These are phyloP conservation scores for Penicillium aurantiogriseum DNA, from an alignment of 2,329 filamentous ascomycete species.

Conservation along the genomic window DNA sequence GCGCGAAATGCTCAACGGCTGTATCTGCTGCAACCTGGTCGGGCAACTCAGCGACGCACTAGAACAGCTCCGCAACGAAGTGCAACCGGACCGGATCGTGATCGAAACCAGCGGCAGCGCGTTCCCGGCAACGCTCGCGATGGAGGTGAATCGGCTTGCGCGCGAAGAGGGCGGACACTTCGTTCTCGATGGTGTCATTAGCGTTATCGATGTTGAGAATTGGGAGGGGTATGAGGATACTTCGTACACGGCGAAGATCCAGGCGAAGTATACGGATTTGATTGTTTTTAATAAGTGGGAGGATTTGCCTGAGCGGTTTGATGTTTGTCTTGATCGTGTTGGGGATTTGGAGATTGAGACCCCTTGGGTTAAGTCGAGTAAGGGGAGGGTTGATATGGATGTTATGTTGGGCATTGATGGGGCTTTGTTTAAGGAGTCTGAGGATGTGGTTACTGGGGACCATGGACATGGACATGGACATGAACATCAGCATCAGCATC, in stretches of 20 bases:
- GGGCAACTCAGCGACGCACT: conserved; percentile 84
- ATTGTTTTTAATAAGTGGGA: conserved; percentile 96
- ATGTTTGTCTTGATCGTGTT: conserved; percentile 73
- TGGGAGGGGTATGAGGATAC: conserved; percentile 92
- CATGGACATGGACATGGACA: conserved; percentile 24
- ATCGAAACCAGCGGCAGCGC: conserved; percentile 90
- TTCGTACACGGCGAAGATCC: conserved; percentile 81
- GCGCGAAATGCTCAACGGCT: conserved; percentile 90
- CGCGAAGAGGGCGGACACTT: conserved; percentile 62
- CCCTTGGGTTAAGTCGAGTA: conserved; percentile 80
- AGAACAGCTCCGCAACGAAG: conserved; percentile 63
- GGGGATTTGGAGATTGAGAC: conserved; percentile 78
- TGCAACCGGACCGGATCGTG: conserved; percentile 77
- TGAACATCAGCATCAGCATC: conserved; percentile 46
- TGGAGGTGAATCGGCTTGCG: conserved; percentile 80
- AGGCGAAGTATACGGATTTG: conserved; percentile 85
- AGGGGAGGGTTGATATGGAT: conserved; percentile 73
- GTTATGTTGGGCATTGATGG: conserved; percentile 86
- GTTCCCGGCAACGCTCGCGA: conserved; percentile 82
- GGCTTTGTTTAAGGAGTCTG: conserved; percentile 55
- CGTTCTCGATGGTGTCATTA: conserved; percentile 80
- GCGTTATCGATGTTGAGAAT: conserved; percentile 91
- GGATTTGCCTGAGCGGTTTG: conserved; percentile 68
- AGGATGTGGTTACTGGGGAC: conserved; percentile 38
- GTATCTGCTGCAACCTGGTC: conserved; percentile 98